Evolutionary conservation across 345 rosid species (phyloP).

Genomic region (Firmiana major): DNA sequence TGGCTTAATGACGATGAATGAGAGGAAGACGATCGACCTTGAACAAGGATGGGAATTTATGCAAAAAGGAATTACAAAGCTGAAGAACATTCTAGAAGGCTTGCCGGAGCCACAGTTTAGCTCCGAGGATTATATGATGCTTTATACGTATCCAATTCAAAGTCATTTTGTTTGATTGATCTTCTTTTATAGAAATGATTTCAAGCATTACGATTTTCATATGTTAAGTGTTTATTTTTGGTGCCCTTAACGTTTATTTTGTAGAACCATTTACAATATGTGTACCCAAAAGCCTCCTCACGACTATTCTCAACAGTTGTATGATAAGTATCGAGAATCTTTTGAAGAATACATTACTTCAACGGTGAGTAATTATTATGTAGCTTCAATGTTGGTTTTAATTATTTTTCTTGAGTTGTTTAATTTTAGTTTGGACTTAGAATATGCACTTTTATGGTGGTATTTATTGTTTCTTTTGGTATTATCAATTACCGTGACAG

Average conservation of each 20-base stretch:
- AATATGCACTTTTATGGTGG: background rate
- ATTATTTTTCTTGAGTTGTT: background rate
- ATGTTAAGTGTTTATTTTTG: background rate
- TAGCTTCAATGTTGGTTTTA: background rate
- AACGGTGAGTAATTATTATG: conserved; percentile 31
- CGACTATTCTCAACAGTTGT: conserved; percentile 65
- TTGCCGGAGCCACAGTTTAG: conserved; percentile 40
- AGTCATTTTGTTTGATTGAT: conserved; percentile 7
- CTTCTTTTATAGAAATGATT: background rate
- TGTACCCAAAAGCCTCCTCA: conserved; percentile 67
- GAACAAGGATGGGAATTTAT: conserved; percentile 63
- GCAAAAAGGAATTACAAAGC: conserved; percentile 58
- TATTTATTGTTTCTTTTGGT: background rate
- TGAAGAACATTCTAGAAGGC: conserved; percentile 63
- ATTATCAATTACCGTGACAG: background rate
- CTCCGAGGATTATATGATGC: conserved; percentile 61
- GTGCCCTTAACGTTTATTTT: conserved; percentile 13
- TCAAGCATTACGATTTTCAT: background rate
- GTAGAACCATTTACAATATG: conserved; percentile 67
- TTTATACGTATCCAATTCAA: conserved; percentile 49
- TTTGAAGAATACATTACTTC: conserved; percentile 53
- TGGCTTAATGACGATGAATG: conserved; percentile 33
- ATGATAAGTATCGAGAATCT: conserved; percentile 52
- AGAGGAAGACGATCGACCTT: conserved; percentile 36
- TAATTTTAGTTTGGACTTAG: background rate